Base-by-base conservation (phyloP, 2,329 filamentous ascomycete species). In the Calonectria hawksworthii region DNA sequence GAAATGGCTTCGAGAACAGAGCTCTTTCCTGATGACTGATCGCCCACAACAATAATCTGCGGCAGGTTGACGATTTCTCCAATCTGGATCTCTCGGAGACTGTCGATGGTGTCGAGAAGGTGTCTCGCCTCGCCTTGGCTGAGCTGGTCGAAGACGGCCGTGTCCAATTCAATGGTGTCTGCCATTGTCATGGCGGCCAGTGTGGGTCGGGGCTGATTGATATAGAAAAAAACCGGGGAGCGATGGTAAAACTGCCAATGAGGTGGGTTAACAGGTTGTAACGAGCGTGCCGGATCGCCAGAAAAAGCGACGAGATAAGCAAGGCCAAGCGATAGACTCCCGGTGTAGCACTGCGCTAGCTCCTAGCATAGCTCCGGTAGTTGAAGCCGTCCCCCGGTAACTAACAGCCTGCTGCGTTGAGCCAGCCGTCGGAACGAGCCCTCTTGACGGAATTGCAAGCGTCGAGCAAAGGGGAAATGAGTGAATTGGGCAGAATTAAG, bases 1-100 rank as follows among this genome's bases (percentile, higher is more conserved):
- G 92, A 92, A 50, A 94, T 90, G 1, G 91, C 92, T 78, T 94
- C 91, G 0, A 94, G 87, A 0, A 93, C 90, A 0, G 91, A 93
- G 71, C 90, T 92, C 81, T 94, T 94, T 4, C 92, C 92, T 1
- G 89, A 89, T 0, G 89, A 92, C 77, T 93, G 91, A 72, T 93
- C 89, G 3, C 92, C 92, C 66, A 89, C 91, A 16, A 93, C 91
- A 34, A 93, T 88, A 71, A 89, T 87, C 75, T 89, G 84, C 0
- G 87, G 88, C 0, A 88, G 81, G 18, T 85, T 84, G 21, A 89
- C 82, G 73, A 78, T 50, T 36, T 69, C 56, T 28, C 72, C 83
- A 83, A 50, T 83, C 36, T 70, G 56, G 11, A 64, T 54, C 18
- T 50, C 23, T 32, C 68, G 68, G 13, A 74, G 61, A 8, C 72